Percentiles rank a stretch among this genome's conserved stretches.
These are phyloP conservation scores for Dendrobium huoshanense DNA, from an alignment of 106 monocot species.

Conservation along the genomic window DNA sequence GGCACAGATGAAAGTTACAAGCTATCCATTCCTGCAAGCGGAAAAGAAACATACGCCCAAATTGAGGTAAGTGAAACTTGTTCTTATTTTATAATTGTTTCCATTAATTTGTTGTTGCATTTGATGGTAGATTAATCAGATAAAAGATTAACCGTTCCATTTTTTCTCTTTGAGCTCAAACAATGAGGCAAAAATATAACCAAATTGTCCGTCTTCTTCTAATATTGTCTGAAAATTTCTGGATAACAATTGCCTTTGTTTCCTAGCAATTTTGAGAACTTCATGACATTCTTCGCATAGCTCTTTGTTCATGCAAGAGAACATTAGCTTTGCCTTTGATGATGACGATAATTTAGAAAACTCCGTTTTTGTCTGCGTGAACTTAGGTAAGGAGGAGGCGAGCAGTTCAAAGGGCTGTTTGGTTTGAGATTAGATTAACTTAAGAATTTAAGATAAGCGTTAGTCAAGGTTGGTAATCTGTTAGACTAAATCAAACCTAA, in stretches of 20 bases:
- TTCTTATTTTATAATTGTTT: neutral
- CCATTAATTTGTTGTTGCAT: neutral
- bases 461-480: too few relatives aligned
- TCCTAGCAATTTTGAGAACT: neutral
- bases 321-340: too few relatives aligned
- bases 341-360: too few relatives aligned
- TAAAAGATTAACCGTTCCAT: neutral
- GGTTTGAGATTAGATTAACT: too few relatives aligned
- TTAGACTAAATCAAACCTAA: too few relatives aligned
- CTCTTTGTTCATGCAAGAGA: neutral
- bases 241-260: neutral
- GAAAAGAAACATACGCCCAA: constrained; percentile 31
- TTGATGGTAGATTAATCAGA: neutral
- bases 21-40: constrained; percentile 49
- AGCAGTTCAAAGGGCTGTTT: too few relatives aligned
- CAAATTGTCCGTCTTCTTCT: neutral
- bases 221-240: neutral
- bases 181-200: neutral
- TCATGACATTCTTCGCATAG: neutral
- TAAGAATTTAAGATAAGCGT: too few relatives aligned
- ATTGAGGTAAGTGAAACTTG: constrained; percentile 50
- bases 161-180: neutral
- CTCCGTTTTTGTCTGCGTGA: too few relatives aligned
- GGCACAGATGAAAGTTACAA: constrained; percentile 80
- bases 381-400: too few relatives aligned